These are phyloP conservation scores for Lactifluus volemus DNA, from an alignment of 768 basidiomycete genomes.

Conservation along the genomic window DNA sequence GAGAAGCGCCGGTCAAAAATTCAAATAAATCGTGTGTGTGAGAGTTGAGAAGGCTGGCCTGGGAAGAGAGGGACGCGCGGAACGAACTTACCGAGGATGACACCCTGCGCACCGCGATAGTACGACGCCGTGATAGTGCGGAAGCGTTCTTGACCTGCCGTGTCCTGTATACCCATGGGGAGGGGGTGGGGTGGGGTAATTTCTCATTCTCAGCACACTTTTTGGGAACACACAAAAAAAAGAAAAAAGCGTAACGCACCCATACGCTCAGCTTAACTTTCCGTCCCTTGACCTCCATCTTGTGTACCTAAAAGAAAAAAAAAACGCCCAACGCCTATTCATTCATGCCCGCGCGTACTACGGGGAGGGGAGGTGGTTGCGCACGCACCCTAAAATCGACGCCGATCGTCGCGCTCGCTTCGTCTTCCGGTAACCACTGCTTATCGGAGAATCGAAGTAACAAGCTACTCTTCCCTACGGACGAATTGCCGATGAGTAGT, in stretches of 20 bases:
- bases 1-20: no score
- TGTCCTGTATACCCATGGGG: constrained; percentile 49
- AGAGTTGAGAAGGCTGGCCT: background rate
- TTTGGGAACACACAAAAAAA: background rate
- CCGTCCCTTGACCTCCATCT: constrained; percentile 77
- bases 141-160: constrained; percentile 95
- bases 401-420: constrained; percentile 76
- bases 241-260: constrained; percentile 47
- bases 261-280: constrained; percentile 94
- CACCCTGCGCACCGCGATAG: constrained; percentile 82
- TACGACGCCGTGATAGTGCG: constrained; percentile 93
- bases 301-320: constrained; percentile 53
- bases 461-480: constrained; percentile 89
- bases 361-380: no score
- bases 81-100: constrained; percentile 52
- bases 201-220: background rate
- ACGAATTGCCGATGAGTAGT: constrained; percentile 78
- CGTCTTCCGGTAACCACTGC: constrained; percentile 89
- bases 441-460: constrained; percentile 94
- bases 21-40: no score
- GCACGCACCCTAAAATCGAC: constrained; percentile 72
- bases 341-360: no score
- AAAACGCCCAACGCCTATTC: no score
- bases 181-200: background rate
- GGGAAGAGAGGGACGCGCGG: background rate